Percentiles rank a stretch among this genome's conserved stretches.
These are phyloP conservation scores for Aspergillus brasiliensis DNA, from an alignment of 2,329 filamentous ascomycete species.

Conservation along the genomic window DNA sequence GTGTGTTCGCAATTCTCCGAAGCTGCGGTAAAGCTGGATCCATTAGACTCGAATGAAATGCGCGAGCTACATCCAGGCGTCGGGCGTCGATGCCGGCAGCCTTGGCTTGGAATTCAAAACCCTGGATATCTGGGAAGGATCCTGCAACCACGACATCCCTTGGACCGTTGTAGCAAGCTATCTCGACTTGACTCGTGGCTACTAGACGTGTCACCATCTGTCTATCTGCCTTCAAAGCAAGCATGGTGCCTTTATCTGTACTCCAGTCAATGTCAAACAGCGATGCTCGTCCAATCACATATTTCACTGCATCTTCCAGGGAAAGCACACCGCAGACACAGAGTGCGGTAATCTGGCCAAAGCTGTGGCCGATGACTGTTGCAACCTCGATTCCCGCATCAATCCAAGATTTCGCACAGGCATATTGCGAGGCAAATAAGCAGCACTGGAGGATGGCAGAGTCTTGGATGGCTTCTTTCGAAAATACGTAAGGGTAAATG, in stretches of 20 bases:
- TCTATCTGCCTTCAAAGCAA: slow-evolving; percentile 36
- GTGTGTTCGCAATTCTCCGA: neutral
- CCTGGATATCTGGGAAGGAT: neutral
- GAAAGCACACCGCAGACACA: slow-evolving; percentile 33
- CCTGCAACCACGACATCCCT: neutral
- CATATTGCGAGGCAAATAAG: slow-evolving; percentile 42
- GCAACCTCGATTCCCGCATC: slow-evolving; percentile 37
- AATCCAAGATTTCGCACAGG: slow-evolving; percentile 41
- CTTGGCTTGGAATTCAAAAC: neutral
- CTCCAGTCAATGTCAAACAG: slow-evolving; percentile 28
- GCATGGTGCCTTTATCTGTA: slow-evolving; percentile 36
- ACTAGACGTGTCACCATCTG: slow-evolving; percentile 18
- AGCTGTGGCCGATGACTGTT: slow-evolving; percentile 42
- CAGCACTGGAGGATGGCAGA: slow-evolving; percentile 36
- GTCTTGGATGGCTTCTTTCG: slow-evolving; percentile 21
- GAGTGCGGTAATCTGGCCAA: slow-evolving; percentile 42
- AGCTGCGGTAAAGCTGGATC: neutral
- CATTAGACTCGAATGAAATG: slow-evolving; percentile 1
- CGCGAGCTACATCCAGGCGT: neutral
- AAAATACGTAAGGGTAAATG: slow-evolving; percentile 37
- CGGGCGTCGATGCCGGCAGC: neutral
- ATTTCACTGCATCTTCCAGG: slow-evolving; percentile 32
- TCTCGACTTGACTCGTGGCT: slow-evolving; percentile 22
- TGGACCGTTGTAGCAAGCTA: slow-evolving; percentile 20
- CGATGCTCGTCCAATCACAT: neutral